phyloP scores from a whole-genome alignment of 169 alveolate genomes.

The Plasmodium cynomolgi region DNA sequence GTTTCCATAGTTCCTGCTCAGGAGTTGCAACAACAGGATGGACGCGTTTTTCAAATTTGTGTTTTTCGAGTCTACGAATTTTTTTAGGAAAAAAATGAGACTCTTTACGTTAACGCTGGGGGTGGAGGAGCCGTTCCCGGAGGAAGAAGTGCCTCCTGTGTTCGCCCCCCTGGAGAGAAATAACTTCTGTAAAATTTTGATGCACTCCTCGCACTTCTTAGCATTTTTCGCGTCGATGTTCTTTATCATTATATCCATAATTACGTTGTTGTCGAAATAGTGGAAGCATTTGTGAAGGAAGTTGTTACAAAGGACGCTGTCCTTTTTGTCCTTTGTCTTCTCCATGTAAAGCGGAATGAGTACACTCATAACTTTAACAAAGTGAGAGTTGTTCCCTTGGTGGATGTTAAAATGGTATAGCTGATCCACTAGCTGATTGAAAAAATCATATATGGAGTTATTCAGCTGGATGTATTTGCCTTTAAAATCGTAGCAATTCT shows the following conservation, averaged over 20 bases:
- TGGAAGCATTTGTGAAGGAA: constrained; percentile 47
- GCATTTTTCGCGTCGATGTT: constrained; percentile 41
- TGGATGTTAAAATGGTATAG: constrained; percentile 16
- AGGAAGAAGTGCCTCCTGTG: not conserved
- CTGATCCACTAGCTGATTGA: constrained; percentile 18
- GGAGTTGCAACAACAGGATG: constrained; percentile 55
- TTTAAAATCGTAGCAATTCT: constrained; percentile 65
- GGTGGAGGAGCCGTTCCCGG: not conserved
- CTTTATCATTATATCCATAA: constrained; percentile 39
- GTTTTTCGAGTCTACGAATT: constrained; percentile 71
- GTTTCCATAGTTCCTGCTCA: constrained; percentile 61
- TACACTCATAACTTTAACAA: constrained; percentile 31
- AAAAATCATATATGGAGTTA: constrained; percentile 32
- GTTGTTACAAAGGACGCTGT: constrained; percentile 27
- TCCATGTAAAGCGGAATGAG: constrained; percentile 33
- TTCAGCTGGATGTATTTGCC: constrained; percentile 56
- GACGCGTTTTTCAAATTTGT: constrained; percentile 54
- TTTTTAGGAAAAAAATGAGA: constrained; percentile 56
- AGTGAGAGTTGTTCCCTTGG: not conserved
- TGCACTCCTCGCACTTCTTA: constrained; percentile 61
- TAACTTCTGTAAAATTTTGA: constrained; percentile 42
- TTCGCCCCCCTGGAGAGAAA: constrained; percentile 16
- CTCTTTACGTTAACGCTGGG: constrained; percentile 38
- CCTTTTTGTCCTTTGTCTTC: constrained; percentile 61
- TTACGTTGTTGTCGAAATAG: constrained; percentile 57